Conservation (phyloP, 2,329 filamentous ascomycete species). For the Drechslerella dactyloides region DNA sequence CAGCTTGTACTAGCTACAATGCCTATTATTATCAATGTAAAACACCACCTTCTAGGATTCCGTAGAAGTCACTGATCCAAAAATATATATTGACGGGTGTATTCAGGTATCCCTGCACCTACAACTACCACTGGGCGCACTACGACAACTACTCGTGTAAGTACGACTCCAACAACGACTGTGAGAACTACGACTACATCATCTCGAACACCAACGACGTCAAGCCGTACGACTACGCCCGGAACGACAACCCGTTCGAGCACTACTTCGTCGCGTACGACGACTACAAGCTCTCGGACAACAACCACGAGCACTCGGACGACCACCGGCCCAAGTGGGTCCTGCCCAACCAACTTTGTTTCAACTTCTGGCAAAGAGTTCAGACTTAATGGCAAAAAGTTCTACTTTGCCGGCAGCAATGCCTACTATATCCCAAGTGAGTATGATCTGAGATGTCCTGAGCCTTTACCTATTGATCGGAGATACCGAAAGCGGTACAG, state of each 20-base stretch:
- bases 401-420: constrained; percentile 52
- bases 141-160: neutral
- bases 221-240: neutral
- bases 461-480: neutral
- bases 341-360: constrained; percentile 51
- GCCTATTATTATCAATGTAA: constrained; percentile 48
- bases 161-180: neutral
- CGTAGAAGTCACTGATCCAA: neutral
- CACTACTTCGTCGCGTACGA: constrained; percentile 18
- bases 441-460: constrained; percentile 1
- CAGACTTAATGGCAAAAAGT: constrained; percentile 53
- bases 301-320: constrained; percentile 14
- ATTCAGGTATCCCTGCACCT: constrained; percentile 48
- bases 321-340: constrained; percentile 29
- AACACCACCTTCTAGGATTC: neutral
- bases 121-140: constrained; percentile 27
- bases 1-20: constrained; percentile 48
- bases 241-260: constrained; percentile 2
- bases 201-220: neutral
- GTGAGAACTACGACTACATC: neutral
- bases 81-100: constrained; percentile 24
- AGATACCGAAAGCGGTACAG: neutral
- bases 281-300: constrained; percentile 6
- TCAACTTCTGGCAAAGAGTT: constrained; percentile 53
- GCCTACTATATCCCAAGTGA: constrained; percentile 51